Evolutionary conservation across 495 filamentous ascomycete species (phyloP).

Genomic region (Schizothecium vesticola): DNA sequence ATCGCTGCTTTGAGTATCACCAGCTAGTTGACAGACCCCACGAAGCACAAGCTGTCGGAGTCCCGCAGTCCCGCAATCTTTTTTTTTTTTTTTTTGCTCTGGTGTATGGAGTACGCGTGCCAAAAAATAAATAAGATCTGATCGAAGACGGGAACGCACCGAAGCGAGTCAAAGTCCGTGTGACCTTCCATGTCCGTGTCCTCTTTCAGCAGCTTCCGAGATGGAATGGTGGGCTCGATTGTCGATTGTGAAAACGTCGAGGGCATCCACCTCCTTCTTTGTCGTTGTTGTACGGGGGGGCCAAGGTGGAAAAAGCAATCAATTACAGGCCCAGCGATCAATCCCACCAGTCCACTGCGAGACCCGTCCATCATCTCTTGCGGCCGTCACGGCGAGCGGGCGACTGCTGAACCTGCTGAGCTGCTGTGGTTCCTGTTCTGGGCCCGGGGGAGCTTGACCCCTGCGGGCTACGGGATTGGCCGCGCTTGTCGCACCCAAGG

Average conservation of each 20-base stretch:
- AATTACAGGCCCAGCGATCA: neutral
- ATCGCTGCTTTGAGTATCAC: neutral
- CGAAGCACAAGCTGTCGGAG: neutral
- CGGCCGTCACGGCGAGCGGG: no score
- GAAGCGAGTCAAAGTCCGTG: slow-evolving; percentile 4
- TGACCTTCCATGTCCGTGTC: neutral
- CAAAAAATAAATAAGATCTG: neutral
- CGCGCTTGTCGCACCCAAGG: neutral
- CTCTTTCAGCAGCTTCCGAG: neutral
- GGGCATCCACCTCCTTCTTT: neutral
- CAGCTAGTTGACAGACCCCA: neutral
- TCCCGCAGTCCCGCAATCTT: no score
- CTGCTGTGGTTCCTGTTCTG: neutral
- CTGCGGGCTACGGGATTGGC: neutral
- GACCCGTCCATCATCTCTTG: no score
- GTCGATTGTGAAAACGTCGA: neutral
- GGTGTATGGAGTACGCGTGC: neutral
- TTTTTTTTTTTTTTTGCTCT: neutral
- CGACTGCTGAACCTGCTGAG: neutral
- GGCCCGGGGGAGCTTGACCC: neutral
- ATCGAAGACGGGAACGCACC: neutral
- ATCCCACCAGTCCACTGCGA: neutral
- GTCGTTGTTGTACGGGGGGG: neutral
- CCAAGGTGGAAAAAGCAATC: neutral
- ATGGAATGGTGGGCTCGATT: no score